Base-by-base conservation (phyloP, 208 protist species). In the Trypanosoma brucei region DNA sequence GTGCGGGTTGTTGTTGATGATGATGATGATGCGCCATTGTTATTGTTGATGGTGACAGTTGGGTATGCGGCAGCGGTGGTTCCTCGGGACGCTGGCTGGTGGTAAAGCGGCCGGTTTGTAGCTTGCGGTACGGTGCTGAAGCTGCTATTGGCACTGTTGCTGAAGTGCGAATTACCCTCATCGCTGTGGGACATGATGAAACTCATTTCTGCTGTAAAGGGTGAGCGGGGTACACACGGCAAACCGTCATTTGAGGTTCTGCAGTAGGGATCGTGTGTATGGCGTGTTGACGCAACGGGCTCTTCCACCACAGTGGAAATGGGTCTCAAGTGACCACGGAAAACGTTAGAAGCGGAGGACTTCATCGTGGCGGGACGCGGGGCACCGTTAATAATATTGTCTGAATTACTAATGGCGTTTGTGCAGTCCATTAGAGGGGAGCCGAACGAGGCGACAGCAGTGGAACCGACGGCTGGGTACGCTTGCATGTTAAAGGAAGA, bases 401-500 rank as follows among this genome's bases (percentile, higher is more conserved):
- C 79, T 8, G 72, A 81, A 58, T 93, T 93, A 59, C 85, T 76
- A 62, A 84, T 76, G 8, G 76, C 83, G 5, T 60, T 74, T 49
- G 87, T 93, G 76, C 87, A 93, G 66, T 93, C 87, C 39, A 72
- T 71, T 22, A 93, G 71, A 37, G 84, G 78, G 22, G 54, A 65
- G 38, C 53, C 50, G 31, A 68, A 63, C 33, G 61, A 50, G 22
- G 44, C 36, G 0, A 30, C 30, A 49, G 3, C 50, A 22, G 22
- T 22, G 22, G 22, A 22, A 9, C 38, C 55, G 34, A 14, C 45
- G 2, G 1, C 37, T 1, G 59, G 53, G n/a, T 52, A 61, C 35
- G 45, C 38, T 52, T 65, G 55, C 14, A 45, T 34, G 48, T 61
- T 58, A 1, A 53, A 22, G 46, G 60, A 49, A 14, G 54, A 37